These are phyloP conservation scores for Teunomyces cretensis DNA, from an alignment of 805 yeast species.

Conservation along the genomic window DNA sequence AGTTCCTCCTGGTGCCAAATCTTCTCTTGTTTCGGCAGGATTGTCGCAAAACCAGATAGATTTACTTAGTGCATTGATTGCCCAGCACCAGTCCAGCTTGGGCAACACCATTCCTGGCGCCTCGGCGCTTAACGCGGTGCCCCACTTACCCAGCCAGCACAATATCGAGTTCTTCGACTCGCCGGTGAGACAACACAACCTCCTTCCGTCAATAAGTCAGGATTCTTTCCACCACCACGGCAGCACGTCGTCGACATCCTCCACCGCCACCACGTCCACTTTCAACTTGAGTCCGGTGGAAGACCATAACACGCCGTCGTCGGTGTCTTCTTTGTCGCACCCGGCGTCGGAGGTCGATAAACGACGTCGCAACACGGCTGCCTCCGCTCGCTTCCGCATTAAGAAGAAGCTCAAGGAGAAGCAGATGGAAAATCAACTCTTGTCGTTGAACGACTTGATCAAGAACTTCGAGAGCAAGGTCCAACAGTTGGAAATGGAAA, in stretches of 20 bases:
- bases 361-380: slow-evolving; percentile 60
- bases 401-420: slow-evolving; percentile 61
- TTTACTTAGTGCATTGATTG: slow-evolving; percentile 69
- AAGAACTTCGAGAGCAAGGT: slow-evolving; percentile 45
- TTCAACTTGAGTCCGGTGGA: slow-evolving; percentile 4
- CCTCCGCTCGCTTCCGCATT: slow-evolving; percentile 62
- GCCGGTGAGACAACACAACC: slow-evolving; percentile 16
- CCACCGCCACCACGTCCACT: slow-evolving; percentile 11
- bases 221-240: slow-evolving; percentile 1
- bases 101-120: slow-evolving; percentile 11
- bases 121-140: slow-evolving; percentile 7
- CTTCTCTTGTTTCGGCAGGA: slow-evolving; percentile 64
- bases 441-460: slow-evolving; percentile 45
- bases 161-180: slow-evolving; percentile 8
- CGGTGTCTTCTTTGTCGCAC: background rate
- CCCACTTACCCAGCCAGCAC: slow-evolving; percentile 11
- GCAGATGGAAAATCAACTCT: slow-evolving; percentile 53
- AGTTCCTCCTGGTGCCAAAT: slow-evolving; percentile 73
- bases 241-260: slow-evolving; percentile 2
- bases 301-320: slow-evolving; percentile 1
- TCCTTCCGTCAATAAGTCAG: slow-evolving; percentile 3
- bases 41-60: slow-evolving; percentile 68
- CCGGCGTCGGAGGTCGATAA: slow-evolving; percentile 41
- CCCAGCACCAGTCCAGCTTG: slow-evolving; percentile 54
- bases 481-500: slow-evolving; percentile 60